Conservation (phyloP, 176 grass and related monocot species). For the Musa itinerans region DNA sequence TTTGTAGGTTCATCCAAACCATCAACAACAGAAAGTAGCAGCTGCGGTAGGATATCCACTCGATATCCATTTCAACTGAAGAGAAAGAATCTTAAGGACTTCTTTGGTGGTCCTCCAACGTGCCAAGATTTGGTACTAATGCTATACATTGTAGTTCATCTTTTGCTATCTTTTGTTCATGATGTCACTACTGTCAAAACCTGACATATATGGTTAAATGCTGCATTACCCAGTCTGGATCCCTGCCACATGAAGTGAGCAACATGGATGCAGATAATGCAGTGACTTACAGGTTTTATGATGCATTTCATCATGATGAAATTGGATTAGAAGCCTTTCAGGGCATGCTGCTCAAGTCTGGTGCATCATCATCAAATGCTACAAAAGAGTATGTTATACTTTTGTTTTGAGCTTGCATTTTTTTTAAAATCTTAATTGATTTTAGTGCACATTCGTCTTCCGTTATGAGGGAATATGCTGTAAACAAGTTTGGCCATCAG, state of each 20-base stretch:
- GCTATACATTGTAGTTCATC: conserved; percentile 10
- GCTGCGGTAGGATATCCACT: conserved; percentile 36
- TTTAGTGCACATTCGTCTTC: conserved; percentile 4
- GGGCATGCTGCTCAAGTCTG: conserved; percentile 60
- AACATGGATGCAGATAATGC: conserved; percentile 62
- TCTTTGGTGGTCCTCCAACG: conserved; percentile 46
- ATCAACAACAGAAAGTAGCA: conserved; percentile 38
- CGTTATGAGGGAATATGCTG: background rate
- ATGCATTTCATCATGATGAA: conserved; percentile 15
- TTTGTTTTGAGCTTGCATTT: conserved; percentile 15
- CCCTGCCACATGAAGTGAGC: conserved; percentile 53
- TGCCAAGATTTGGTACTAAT: conserved; percentile 41
- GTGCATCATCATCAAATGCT: conserved; percentile 51
- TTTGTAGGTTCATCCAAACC: conserved; percentile 54
- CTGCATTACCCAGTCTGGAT: conserved; percentile 28
- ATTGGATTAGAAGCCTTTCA: conserved; percentile 55
- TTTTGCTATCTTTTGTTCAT: conserved; percentile 16
- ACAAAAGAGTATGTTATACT: conserved; percentile 70
- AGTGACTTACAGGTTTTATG: conserved; percentile 51
- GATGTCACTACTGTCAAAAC: conserved; percentile 1
- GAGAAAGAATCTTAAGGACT: conserved; percentile 61
- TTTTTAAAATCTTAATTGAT: background rate
- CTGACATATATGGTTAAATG: conserved; percentile 19
- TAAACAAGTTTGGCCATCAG: background rate
- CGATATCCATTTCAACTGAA: conserved; percentile 60